A percentile compares a stretch with the other conserved stretches of the same genome.
Evolutionary conservation across 2,329 filamentous ascomycete genomes (phyloP).

Genomic region (Dactylellina parvicollis): DNA sequence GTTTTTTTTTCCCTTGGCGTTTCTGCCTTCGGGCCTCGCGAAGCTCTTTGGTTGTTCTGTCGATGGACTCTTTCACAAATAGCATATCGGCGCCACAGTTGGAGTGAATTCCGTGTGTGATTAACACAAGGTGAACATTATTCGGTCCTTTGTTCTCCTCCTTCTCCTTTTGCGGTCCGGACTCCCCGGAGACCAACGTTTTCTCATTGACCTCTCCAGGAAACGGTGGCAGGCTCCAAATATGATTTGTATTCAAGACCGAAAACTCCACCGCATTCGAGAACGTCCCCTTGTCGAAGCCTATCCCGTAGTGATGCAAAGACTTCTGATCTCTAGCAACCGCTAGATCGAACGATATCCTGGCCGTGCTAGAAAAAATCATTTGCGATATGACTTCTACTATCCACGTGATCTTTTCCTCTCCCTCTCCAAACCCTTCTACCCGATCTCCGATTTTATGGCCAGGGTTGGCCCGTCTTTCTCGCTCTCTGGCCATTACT

Average conservation of each 20-base stretch:
- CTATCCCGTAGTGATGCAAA: conserved; percentile 61
- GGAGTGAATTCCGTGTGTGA: conserved; percentile 95
- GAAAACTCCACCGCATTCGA: conserved; percentile 80
- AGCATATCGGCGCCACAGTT: conserved; percentile 97
- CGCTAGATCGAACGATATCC: conserved; percentile 86
- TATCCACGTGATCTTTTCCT: conserved; percentile 79
- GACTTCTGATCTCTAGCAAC: conserved; percentile 87
- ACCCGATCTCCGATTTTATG: conserved; percentile 38
- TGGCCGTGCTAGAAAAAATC: conserved; percentile 88
- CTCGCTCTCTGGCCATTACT: conserved; percentile 42
- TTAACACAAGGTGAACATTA: conserved; percentile 86
- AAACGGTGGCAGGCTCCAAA: conserved; percentile 92
- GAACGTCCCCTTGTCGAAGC: conserved; percentile 63
- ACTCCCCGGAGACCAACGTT: conserved; percentile 27
- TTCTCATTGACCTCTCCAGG: conserved; percentile 68
- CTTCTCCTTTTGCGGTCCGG: conserved; percentile 28
- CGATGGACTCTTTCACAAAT: conserved; percentile 96
- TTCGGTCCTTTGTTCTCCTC: conserved; percentile 69
- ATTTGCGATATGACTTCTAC: conserved; percentile 93
- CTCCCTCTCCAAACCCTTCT: conserved; percentile 60
- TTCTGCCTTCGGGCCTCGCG: conserved; percentile 69
- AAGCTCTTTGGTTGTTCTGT: conserved; percentile 79
- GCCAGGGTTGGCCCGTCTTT: conserved; percentile 22
- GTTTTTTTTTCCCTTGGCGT: conserved; percentile 65
- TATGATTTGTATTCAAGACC: conserved; percentile 84